phyloP scores from a whole-genome alignment of 1,284 basidiomycete genomes.

The Leccinum variabile region DNA sequence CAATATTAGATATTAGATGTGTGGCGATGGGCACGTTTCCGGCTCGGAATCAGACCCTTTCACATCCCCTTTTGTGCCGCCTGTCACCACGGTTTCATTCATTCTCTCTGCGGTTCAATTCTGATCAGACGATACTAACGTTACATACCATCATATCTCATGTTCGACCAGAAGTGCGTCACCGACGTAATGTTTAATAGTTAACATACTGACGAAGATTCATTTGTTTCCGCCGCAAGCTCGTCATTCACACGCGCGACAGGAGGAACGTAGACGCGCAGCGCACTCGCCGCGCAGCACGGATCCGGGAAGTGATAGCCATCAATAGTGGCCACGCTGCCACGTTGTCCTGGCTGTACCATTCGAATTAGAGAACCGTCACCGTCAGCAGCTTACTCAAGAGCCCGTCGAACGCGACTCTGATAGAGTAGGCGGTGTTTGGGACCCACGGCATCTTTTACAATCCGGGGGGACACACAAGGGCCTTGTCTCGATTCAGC shows the following conservation, averaged over 20 bases:
- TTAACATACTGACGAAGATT: background rate
- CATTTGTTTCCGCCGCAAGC: slow-evolving; percentile 2
- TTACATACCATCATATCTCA: background rate
- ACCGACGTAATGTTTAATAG: slow-evolving; percentile 17
- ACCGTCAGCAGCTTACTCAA: slow-evolving; percentile 11
- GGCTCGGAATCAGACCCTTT: background rate
- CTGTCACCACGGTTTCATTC: background rate
- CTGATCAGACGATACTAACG: background rate
- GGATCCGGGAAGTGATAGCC: slow-evolving; percentile 12
- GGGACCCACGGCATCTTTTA: slow-evolving; percentile 10
- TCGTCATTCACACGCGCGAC: slow-evolving; percentile 19
- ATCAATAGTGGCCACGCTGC: slow-evolving; percentile 10
- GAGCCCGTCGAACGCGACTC: slow-evolving; percentile 23
- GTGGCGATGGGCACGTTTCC: background rate
- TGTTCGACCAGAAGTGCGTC: slow-evolving; percentile 2
- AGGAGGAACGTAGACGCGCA: background rate
- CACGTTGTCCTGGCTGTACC: slow-evolving; percentile 18
- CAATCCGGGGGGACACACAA: slow-evolving; percentile 1
- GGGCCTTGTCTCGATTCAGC: slow-evolving; percentile 7
- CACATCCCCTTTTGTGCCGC: background rate
- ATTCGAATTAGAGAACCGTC: slow-evolving; percentile 14
- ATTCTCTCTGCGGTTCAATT: background rate
- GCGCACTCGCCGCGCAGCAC: slow-evolving; percentile 11
- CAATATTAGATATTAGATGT: background rate
- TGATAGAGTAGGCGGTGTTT: slow-evolving; percentile 7